Evolutionary conservation across 257 asterid genomes (phyloP).

Genomic region (Solanum dulcamara): DNA sequence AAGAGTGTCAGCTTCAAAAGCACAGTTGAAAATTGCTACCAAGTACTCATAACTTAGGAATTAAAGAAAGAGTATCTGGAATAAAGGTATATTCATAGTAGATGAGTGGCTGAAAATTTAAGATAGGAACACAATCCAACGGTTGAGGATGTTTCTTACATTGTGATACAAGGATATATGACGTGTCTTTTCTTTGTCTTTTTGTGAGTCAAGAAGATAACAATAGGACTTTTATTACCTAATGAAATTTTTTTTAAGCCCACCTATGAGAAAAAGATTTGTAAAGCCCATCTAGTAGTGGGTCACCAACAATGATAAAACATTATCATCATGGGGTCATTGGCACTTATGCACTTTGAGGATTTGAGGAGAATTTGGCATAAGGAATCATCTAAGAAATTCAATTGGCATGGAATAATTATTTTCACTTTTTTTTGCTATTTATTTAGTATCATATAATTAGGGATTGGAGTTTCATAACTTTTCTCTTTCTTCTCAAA

Average conservation of each 20-base stretch:
- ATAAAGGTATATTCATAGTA: neutral
- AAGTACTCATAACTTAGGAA: neutral
- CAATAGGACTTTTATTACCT: neutral
- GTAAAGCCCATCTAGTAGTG: neutral
- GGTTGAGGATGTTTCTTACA: neutral
- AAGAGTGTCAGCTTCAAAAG: slow-evolving; percentile 4
- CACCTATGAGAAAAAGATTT: neutral
- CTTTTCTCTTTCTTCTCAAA: too few species aligned
- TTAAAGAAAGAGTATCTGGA: neutral
- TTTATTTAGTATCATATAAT: too few species aligned
- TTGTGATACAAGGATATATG: slow-evolving; percentile 12
- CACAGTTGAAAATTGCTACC: neutral
- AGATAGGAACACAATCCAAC: neutral
- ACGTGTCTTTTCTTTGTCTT: slow-evolving; percentile 5
- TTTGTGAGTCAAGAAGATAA: neutral
- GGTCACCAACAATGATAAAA: too few species aligned
- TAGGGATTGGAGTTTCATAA: too few species aligned
- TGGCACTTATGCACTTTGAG: neutral
- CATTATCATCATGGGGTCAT: neutral
- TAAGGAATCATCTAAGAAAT: too few species aligned
- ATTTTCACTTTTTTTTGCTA: too few species aligned
- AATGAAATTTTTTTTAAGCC: neutral
- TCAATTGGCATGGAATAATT: too few species aligned
- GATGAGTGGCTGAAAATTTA: slow-evolving; percentile 9
- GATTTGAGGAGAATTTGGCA: too few species aligned